Evolutionary conservation across 2,329 filamentous ascomycete species (phyloP), one percentile per base, ranked within the genome.

Genomic region (Microascus cirrosus): DNA sequence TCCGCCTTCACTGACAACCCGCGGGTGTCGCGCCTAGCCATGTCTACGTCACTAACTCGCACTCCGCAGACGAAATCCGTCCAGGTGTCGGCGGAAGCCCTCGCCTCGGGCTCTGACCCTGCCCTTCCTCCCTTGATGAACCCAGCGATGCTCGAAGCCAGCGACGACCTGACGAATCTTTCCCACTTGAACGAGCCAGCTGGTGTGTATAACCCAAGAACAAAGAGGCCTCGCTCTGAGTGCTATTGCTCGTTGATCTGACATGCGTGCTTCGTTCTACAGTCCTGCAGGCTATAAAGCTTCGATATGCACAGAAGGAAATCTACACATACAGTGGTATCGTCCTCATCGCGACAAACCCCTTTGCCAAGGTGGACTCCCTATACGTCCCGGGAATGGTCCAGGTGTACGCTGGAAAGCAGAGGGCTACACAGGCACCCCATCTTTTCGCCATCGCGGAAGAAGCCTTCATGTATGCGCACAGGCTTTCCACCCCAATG

Each of bases 321-420:
- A 99, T 99, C 68, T 99, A 99, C 79, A 99, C 94, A 68, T 99
- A 99, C 78, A 96, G 90, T 71, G 94, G 94, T 70, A 97, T 99
- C 69, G 94, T 99, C 63, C 81, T 99, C 65, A 99, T 99, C 76
- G 94, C 94, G 62, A 95, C 94, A 62, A 99, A 99, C 75, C 94
- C 94, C 24, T 99, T 99, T 68, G 94, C 95, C 57, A 84, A 94
- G 63, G 92, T 99, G 64, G 94, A 99, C 72, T 99, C 94, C 50
- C 84, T 99, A 68, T 99, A 99, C 73, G 94, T 99, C 12, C 92
- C 93, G 20, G 94, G 94, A 63, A 99, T 99, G 93, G 92, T 99
- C n/a, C 94, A 99, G 73, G 91, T 97, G 45, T 99, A 99, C 74
- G 92, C 94, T 59, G 94, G 94, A 68, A 97, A 93, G 74, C 92